Evolutionary conservation across 2,329 filamentous ascomycete species (phyloP).

Genomic region (Curvularia spicifera): DNA sequence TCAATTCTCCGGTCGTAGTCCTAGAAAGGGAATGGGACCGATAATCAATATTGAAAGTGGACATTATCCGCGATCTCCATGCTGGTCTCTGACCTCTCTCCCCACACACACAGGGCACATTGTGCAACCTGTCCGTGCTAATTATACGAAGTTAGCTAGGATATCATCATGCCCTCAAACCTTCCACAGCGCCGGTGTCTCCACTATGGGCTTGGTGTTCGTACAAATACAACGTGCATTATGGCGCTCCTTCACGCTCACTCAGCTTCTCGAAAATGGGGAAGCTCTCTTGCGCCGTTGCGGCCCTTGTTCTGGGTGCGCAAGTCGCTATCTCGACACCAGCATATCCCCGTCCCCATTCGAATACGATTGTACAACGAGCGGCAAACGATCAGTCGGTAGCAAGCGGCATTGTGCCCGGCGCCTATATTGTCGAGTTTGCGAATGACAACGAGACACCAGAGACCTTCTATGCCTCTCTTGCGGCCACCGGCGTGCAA

Average conservation of each 20-base stretch:
- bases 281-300: conserved; percentile 4
- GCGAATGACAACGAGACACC: conserved; percentile 17
- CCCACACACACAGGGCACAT: neutral
- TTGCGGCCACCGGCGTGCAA: conserved; percentile 17
- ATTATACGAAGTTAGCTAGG: conserved; percentile 11
- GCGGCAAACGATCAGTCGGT: neutral
- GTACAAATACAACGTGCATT: conserved; percentile 6
- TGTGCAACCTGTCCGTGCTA: conserved; percentile 2
- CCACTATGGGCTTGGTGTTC: conserved; percentile 9
- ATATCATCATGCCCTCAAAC: neutral
- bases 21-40: conserved; percentile 3
- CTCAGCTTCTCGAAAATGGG: neutral
- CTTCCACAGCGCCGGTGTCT: neutral
- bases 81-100: conserved; percentile 4
- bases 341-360: neutral
- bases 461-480: conserved; percentile 21
- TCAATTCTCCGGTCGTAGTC: neutral
- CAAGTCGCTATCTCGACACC: conserved; percentile 6
- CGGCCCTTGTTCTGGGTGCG: conserved; percentile 12
- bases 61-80: conserved; percentile 5
- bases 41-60: conserved; percentile 12
- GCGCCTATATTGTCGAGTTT: conserved; percentile 30
- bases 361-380: conserved; percentile 4
- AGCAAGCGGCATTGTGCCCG: conserved; percentile 4
- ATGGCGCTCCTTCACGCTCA: neutral